These are phyloP conservation scores for Linanthus parryae DNA, from an alignment of 148 eudicot species.

Conservation along the genomic window DNA sequence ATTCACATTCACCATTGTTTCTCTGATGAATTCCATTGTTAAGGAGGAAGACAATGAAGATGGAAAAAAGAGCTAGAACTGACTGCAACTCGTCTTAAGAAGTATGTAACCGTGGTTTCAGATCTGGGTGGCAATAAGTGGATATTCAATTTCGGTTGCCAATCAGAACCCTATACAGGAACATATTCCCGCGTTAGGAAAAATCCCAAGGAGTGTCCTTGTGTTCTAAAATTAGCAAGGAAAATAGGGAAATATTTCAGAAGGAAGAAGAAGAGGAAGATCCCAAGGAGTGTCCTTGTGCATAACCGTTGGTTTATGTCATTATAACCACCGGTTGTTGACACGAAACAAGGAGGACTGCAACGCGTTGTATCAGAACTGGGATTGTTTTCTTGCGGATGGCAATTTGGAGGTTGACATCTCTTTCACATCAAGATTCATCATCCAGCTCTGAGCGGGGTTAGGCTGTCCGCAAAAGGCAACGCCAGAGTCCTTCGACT, in stretches of 20 bases:
- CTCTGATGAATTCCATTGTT: not conserved
- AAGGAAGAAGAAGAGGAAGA: constrained; percentile 4
- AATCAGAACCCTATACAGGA: constrained; percentile 5
- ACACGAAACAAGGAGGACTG: constrained; percentile 4
- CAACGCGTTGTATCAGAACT: constrained; percentile 2
- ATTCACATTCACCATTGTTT: no score
- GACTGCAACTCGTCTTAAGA: constrained; percentile 8
- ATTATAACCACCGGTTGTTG: constrained; percentile 6
- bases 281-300: no score
- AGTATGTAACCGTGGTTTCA: not conserved
- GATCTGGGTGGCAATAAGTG: constrained; percentile 4
- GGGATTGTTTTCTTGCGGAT: constrained; percentile 4
- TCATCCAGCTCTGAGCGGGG: no score
- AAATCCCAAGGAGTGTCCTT: constrained; percentile 4
- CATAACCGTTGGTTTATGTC: constrained; percentile 4
- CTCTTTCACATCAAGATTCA: no score
- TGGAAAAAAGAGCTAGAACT: not conserved
- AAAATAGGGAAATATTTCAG: not conserved
- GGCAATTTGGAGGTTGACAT: constrained; percentile 8
- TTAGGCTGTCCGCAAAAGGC: no score
- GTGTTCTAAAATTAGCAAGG: not conserved
- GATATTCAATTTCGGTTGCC: constrained; percentile 5
- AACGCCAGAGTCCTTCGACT: no score
- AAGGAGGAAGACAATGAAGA: constrained; percentile 3
- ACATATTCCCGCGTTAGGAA: constrained; percentile 7